A percentile compares a stretch with the other conserved stretches of the same genome.
Evolutionary conservation across 2,329 filamentous ascomycete genomes (phyloP).

Genomic region (Fusarium globosum): DNA sequence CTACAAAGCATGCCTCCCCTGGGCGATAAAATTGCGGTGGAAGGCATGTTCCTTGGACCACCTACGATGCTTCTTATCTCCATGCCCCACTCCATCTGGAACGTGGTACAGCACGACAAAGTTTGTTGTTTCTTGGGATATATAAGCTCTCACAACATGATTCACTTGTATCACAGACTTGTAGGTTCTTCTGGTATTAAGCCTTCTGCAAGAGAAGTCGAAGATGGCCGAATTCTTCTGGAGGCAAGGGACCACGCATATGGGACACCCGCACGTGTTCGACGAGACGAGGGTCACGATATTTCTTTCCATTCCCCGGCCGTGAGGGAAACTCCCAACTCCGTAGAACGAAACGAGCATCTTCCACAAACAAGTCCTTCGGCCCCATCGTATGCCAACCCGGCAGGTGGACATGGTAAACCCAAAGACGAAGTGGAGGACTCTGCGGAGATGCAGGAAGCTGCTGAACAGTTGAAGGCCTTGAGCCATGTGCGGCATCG

Average conservation of each 20-base stretch:
- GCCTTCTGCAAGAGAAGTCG: conserved; percentile 63
- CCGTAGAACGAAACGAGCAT: conserved; percentile 42
- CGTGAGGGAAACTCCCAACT: conserved; percentile 38
- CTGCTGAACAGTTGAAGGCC: conserved; percentile 73
- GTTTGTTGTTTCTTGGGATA: conserved; percentile 74
- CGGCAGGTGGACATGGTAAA: conserved; percentile 41
- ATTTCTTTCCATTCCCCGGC: conserved; percentile 40
- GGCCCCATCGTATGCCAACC: conserved; percentile 34
- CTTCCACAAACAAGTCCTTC: conserved; percentile 46
- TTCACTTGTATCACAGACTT: conserved; percentile 70
- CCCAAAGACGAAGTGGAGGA: conserved; percentile 61
- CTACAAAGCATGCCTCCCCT: conserved; percentile 68
- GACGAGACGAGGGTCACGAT: conserved; percentile 47
- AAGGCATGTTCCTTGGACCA: conserved; percentile 75
- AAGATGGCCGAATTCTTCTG: conserved; percentile 67
- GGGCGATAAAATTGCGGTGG: conserved; percentile 69
- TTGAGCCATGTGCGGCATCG: conserved; percentile 70
- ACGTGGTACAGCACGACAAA: conserved; percentile 72
- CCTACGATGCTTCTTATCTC: conserved; percentile 74
- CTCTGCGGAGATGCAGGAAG: conserved; percentile 76
- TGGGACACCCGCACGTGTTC: conserved; percentile 46
- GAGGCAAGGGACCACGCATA: conserved; percentile 62
- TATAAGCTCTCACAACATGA: conserved; percentile 75
- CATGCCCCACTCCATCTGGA: conserved; percentile 73
- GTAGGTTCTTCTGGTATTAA: conserved; percentile 59